Evolutionary conservation across 2,329 filamentous ascomycete species (phyloP).

Genomic region (Cucurbitaria berberidis): DNA sequence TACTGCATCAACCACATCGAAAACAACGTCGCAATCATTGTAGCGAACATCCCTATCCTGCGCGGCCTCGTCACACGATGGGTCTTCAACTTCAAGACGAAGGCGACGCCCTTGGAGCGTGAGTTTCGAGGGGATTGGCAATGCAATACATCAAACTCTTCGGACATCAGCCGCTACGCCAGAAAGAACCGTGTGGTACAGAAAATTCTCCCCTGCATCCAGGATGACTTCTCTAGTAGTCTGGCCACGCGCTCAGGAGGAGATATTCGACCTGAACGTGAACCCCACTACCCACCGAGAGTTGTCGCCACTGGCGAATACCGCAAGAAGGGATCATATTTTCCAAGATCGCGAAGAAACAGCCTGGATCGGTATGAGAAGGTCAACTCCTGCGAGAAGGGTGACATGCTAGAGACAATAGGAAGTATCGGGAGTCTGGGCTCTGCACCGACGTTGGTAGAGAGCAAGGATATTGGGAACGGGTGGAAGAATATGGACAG

Average conservation of each 20-base stretch:
- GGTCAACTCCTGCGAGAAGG: conserved; percentile 41
- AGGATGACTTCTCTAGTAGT: conserved; percentile 44
- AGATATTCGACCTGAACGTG: conserved; percentile 15
- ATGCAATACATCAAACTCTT: conserved; percentile 37
- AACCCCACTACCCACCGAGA: conserved; percentile 27
- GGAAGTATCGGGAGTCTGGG: conserved; percentile 41
- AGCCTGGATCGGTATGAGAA: conserved; percentile 39
- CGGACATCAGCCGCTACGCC: conserved; percentile 31
- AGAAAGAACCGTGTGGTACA: conserved; percentile 32
- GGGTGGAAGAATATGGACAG: conserved; percentile 28
- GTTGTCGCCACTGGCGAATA: conserved; percentile 29
- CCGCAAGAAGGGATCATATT: conserved; percentile 32
- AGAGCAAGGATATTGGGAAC: conserved; percentile 32
- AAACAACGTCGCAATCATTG: conserved; percentile 51
- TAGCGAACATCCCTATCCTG: conserved; percentile 50
- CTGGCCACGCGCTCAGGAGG: conserved; percentile 33
- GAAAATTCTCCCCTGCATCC: conserved; percentile 45
- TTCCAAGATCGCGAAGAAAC: conserved; percentile 33
- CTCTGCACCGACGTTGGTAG: conserved; percentile 42
- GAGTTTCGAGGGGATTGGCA: conserved; percentile 38
- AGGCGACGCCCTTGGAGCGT: conserved; percentile 41
- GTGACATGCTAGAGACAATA: conserved; percentile 40
- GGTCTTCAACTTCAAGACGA: conserved; percentile 48
- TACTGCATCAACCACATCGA: conserved; percentile 52
- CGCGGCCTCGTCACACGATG: conserved; percentile 50